These are phyloP conservation scores for Plantago coronopus DNA, from an alignment of 305 asterid genomes.

Conservation along the genomic window DNA sequence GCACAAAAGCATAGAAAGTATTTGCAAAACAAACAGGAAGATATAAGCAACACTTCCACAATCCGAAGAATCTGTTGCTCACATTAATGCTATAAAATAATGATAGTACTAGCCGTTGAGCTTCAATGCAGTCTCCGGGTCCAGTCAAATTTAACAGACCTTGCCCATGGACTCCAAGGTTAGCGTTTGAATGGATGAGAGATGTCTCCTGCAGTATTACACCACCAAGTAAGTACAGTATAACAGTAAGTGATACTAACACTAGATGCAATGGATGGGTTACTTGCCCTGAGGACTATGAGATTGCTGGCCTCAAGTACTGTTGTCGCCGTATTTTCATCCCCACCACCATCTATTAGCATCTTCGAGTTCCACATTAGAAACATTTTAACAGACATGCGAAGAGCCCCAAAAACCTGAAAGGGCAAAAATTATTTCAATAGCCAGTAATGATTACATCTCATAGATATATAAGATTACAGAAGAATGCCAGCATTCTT, in stretches of 20 bases:
- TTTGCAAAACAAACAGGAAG: background rate
- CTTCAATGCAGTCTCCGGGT: conserved; percentile 95
- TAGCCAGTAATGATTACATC: background rate
- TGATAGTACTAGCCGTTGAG: conserved; percentile 85
- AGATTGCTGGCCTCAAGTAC: conserved; percentile 98
- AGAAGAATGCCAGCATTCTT: conserved; percentile 13
- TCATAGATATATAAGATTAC: conserved; percentile 17
- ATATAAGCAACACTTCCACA: conserved; percentile 10
- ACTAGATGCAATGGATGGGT: conserved; percentile 20
- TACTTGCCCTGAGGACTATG: conserved; percentile 82
- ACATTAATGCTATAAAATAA: conserved; percentile 90
- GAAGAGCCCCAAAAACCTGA: conserved; percentile 98
- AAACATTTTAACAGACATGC: conserved; percentile 98
- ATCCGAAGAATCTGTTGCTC: conserved; percentile 31
- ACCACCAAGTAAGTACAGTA: conserved; percentile 20
- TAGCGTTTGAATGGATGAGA: conserved; percentile 90
- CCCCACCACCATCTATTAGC: conserved; percentile 98
- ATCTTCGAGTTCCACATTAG: conserved; percentile 93
- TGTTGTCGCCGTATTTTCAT: conserved; percentile 89
- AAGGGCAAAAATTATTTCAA: conserved; percentile 24
- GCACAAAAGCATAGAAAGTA: conserved; percentile 5
- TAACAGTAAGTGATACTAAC: conserved; percentile 14
- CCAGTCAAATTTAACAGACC: conserved; percentile 90
- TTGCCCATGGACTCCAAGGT: conserved; percentile 96
- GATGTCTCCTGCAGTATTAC: conserved; percentile 69